Base-by-base conservation (phyloP, 139 green algal genomes). In the Nannochloris sp. region DNA sequence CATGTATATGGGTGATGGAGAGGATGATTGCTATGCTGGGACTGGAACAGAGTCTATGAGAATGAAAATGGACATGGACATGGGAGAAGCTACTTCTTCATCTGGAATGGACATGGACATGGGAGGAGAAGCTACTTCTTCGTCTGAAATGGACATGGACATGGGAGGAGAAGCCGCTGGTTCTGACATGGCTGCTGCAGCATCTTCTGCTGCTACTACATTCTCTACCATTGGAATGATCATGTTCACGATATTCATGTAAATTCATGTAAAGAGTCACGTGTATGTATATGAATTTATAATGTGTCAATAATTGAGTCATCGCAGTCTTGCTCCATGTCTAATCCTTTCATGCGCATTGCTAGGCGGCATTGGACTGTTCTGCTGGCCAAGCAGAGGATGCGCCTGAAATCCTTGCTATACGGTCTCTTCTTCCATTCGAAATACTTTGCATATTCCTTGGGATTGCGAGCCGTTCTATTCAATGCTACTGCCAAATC, bases 361-460 rank as follows among this genome's bases (percentile, higher is more conserved):
- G 56, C 56, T 55, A 61, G 56, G 17, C 56, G 56, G 56, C 56
- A 61, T 14, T 61, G 56, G 16, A 61, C 56, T 45, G 56, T 61
- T 20, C 56, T 61, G 12, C 17, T 44, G 4, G 56, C 56, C 56
- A 61, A 23, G 30, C 56, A 20, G 16, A 43, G n/a, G 16, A 61
- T 20, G 16, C 56, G 16, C n/a, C 16, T 44, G 31, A 61, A 61
- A 53, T 61, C 56, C 16, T 20, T n/a, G 16, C 17, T 53, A 14
- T 33, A 61, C 10, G 10, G 30, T 45, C n/a, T 61, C 56, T 61
- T 43, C 56, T 61, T 61, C 56, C 56, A 61, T 14, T 61, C 56
- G 13, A 61, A 61, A 43, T 44, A 45, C 56, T 61, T 61, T 20
- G 31, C 30, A 4, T 61, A 61, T 45, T 43, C 31, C 12, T 43